Conservation (phyloP, 2,329 filamentous ascomycete species). For the Aspergillus aculeatinus region DNA sequence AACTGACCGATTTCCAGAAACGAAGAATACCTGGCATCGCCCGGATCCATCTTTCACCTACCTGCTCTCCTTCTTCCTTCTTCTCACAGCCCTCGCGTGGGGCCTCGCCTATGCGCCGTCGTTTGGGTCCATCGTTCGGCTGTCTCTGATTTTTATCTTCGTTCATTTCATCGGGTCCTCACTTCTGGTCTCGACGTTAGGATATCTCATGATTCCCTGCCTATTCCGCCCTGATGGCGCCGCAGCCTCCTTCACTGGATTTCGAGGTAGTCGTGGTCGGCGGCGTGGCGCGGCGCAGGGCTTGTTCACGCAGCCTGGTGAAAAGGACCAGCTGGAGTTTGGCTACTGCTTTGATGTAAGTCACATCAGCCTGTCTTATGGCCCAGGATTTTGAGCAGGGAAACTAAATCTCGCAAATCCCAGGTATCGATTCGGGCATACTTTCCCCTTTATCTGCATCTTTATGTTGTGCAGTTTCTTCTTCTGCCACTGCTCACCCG, state of each 20-base stretch:
- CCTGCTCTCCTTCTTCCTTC: constrained; percentile 65
- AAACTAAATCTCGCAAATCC: background rate
- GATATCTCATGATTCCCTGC: constrained; percentile 63
- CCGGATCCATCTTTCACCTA: constrained; percentile 70
- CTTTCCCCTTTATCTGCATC: constrained; percentile 65
- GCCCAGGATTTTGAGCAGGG: background rate
- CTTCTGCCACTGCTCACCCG: constrained; percentile 59
- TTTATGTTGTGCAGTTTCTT: constrained; percentile 67
- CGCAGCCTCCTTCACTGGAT: constrained; percentile 45
- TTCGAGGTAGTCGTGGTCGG: constrained; percentile 47
- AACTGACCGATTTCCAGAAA: constrained; percentile 49
- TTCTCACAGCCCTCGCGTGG: constrained; percentile 57
- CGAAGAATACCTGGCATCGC: constrained; percentile 68
- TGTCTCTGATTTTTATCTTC: constrained; percentile 52
- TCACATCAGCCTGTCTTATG: constrained; percentile 2
- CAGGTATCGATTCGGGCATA: constrained; percentile 65
- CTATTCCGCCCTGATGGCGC: constrained; percentile 58
- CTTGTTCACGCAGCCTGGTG: constrained; percentile 57
- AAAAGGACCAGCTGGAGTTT: constrained; percentile 64
- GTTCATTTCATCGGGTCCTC: constrained; percentile 63
- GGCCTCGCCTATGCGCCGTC: constrained; percentile 55
- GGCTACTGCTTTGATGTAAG: constrained; percentile 69
- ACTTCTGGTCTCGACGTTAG: constrained; percentile 59
- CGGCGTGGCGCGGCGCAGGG: constrained; percentile 53
- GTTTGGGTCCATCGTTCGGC: constrained; percentile 48